These are phyloP conservation scores for Lachnellula suecica DNA, from an alignment of 2,329 filamentous ascomycete genomes.

Conservation along the genomic window DNA sequence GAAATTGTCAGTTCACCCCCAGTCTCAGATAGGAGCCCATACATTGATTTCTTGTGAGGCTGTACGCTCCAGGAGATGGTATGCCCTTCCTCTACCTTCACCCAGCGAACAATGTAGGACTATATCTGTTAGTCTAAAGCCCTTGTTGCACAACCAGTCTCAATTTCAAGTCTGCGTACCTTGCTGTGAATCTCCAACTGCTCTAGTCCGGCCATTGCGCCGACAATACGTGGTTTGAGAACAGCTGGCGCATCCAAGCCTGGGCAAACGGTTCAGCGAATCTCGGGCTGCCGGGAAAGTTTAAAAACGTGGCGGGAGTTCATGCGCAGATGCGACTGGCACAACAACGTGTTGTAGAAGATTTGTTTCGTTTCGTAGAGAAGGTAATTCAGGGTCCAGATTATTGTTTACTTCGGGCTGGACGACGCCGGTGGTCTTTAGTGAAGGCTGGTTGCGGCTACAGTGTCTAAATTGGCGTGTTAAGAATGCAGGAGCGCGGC, in stretches of 20 bases:
- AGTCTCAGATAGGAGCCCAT: constrained; percentile 28
- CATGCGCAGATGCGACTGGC: background rate
- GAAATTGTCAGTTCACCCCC: constrained; percentile 17
- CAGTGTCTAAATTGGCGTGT: constrained; percentile 1
- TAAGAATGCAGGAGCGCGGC: too few species aligned
- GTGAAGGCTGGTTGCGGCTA: background rate
- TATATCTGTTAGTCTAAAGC: constrained; percentile 39
- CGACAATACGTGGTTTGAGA: constrained; percentile 55
- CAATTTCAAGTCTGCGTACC: constrained; percentile 49
- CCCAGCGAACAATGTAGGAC: constrained; percentile 98
- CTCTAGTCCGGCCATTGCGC: constrained; percentile 89
- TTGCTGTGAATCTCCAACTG: constrained; percentile 97
- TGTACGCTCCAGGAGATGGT: constrained; percentile 98
- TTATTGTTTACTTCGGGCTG: background rate
- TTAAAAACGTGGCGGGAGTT: background rate
- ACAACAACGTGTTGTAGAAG: background rate
- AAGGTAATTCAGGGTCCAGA: background rate
- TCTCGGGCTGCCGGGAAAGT: background rate
- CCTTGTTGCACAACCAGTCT: constrained; percentile 1
- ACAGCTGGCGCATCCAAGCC: constrained; percentile 13
- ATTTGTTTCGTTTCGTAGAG: background rate
- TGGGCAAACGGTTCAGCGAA: background rate
- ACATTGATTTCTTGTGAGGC: constrained; percentile 96
- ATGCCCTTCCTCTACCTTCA: constrained; percentile 84
- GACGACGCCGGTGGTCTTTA: background rate